These are phyloP conservation scores for Aspergillus fumigatiaffinis DNA, from an alignment of 2,329 filamentous ascomycete genomes.

Conservation along the genomic window DNA sequence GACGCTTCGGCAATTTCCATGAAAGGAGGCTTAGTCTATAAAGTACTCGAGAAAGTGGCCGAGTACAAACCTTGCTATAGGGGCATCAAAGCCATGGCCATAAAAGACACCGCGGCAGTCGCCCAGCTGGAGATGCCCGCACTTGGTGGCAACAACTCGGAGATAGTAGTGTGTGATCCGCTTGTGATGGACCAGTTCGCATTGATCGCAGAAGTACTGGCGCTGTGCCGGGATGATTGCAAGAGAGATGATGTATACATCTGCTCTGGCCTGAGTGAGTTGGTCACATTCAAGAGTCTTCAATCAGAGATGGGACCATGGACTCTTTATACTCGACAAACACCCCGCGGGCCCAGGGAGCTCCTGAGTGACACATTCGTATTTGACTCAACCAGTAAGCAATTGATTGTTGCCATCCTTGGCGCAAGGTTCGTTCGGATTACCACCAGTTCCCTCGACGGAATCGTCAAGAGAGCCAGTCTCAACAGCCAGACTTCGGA, in stretches of 20 bases:
- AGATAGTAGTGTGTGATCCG: not conserved
- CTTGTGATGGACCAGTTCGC: conserved; percentile 1
- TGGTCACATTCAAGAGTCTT: not conserved
- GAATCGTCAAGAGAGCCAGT: not conserved
- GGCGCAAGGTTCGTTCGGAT: not conserved
- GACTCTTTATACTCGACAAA: not conserved
- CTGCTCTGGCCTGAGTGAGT: conserved; percentile 1
- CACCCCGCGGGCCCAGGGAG: not conserved
- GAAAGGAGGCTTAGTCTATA: not conserved
- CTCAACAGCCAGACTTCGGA: not conserved
- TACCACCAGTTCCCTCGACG: not conserved
- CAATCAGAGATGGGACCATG: not conserved
- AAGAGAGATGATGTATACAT: not conserved
- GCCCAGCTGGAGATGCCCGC: not conserved
- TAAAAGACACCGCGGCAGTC: not conserved
- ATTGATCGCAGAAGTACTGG: not conserved
- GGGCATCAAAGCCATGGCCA: not conserved
- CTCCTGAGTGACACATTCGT: conserved; percentile 1
- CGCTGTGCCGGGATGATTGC: not conserved
- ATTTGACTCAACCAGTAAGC: not conserved
- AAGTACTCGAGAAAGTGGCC: not conserved
- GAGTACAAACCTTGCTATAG: not conserved
- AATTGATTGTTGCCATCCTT: not conserved
- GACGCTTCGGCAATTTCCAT: not conserved
- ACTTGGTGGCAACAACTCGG: not conserved